Evolutionary conservation across 768 basidiomycete genomes (phyloP).

Genomic region (Pholiota microspora): DNA sequence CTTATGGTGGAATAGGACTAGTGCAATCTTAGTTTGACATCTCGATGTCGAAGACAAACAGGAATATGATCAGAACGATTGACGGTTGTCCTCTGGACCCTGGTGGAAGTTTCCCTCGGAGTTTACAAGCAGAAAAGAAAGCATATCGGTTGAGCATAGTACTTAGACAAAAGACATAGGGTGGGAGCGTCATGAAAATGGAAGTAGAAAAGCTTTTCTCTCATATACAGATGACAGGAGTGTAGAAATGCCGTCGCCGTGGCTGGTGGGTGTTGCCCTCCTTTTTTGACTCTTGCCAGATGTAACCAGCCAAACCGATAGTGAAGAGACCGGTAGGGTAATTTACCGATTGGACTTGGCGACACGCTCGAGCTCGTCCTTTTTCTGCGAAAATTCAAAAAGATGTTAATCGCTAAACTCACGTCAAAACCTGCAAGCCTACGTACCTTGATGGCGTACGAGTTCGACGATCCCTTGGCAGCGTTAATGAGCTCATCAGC

Average conservation of each 20-base stretch:
- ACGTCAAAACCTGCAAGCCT: background rate
- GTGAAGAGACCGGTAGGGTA: slow-evolving; percentile 14
- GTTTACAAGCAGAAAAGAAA: slow-evolving; percentile 9
- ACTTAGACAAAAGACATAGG: slow-evolving; percentile 19
- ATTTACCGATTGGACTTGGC: slow-evolving; percentile 99
- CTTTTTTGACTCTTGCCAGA: slow-evolving; percentile 21
- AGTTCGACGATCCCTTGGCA: slow-evolving; percentile 99
- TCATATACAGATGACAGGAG: slow-evolving; percentile 17
- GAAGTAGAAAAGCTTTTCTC: slow-evolving; percentile 13
- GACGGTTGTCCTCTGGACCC: background rate
- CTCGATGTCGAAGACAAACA: background rate
- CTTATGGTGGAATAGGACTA: no score
- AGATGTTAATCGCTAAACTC: slow-evolving; percentile 5
- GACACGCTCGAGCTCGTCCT: slow-evolving; percentile 99
- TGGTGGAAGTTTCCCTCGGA: background rate
- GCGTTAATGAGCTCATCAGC: slow-evolving; percentile 99
- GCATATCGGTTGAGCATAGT: slow-evolving; percentile 24
- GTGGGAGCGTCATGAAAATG: slow-evolving; percentile 18
- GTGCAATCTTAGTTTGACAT: no score
- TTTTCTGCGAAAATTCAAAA: slow-evolving; percentile 61
- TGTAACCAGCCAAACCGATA: slow-evolving; percentile 24
- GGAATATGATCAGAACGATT: background rate
- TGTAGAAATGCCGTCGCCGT: slow-evolving; percentile 14
- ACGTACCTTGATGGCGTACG: slow-evolving; percentile 96
- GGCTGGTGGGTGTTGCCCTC: slow-evolving; percentile 15